Percentiles rank a stretch among this genome's conserved stretches.
phyloP scores from a whole-genome alignment of 2,329 filamentous ascomycete genomes.

The Decorospora gaudefroyi region DNA sequence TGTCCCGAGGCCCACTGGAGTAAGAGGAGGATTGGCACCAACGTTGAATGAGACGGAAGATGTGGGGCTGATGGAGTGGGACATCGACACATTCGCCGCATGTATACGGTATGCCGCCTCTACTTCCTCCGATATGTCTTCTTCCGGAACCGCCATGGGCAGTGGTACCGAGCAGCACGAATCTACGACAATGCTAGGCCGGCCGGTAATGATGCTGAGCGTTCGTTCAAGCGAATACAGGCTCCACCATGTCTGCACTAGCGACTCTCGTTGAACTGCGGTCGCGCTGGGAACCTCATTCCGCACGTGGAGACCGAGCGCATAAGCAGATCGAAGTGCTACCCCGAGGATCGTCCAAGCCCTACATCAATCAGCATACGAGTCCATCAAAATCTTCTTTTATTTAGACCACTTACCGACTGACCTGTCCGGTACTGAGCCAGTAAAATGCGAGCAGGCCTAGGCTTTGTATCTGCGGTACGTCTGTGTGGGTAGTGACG shows the following conservation, averaged over 20 bases:
- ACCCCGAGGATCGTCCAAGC: constrained; percentile 48
- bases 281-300: constrained; percentile 42
- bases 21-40: constrained; percentile 6
- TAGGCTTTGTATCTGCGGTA: constrained; percentile 48
- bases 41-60: constrained; percentile 8
- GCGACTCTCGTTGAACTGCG: constrained; percentile 41
- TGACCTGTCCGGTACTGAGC: constrained; percentile 48
- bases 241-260: constrained; percentile 51
- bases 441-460: constrained; percentile 50
- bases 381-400: neutral
- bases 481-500: constrained; percentile 42
- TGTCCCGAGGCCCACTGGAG: constrained; percentile 2
- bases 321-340: constrained; percentile 45
- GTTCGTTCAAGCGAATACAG: constrained; percentile 49
- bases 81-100: constrained; percentile 5
- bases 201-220: constrained; percentile 48
- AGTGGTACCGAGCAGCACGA: constrained; percentile 43
- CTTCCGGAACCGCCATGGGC: constrained; percentile 35
- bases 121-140: constrained; percentile 18
- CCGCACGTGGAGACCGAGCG: constrained; percentile 48
- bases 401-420: constrained; percentile 39
- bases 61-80: neutral
- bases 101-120: constrained; percentile 15
- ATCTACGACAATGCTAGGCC: constrained; percentile 47
- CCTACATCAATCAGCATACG: constrained; percentile 29